Base-by-base conservation (phyloP, 208 protist species). In the Leptomonas seymouri region DNA sequence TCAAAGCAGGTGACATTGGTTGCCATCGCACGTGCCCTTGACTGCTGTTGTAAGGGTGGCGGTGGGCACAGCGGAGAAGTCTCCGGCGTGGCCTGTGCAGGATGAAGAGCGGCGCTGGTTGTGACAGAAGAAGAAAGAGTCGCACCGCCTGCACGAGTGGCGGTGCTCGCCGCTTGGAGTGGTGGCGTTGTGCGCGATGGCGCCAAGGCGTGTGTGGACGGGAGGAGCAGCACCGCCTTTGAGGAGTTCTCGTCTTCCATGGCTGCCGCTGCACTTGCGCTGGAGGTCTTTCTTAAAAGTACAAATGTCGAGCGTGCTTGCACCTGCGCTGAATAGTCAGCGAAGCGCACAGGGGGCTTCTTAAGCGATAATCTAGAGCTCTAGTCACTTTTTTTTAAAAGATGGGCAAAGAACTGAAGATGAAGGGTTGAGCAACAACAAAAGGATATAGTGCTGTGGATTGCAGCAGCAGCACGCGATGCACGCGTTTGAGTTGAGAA, bases 201-300 rank as follows among this genome's bases (percentile, higher is more conserved):
- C 18, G 34, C 41, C 7, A 31, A n/a, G 9, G 42, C 21, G 42
- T 49, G 58, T 16, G 59, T 27, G 3, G 14, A 9, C 9, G 59
- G 45, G 25, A 65, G 31, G 14, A 71, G 56, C 36, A 57, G 23
- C 18, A 76, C 71, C 7, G 71, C 71, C 31, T 41, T 53, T 0
- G 63, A 55, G 11, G 71, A 76, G 30, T 42, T 67, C 42, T 69
- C 63, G 64, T 70, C 63, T 23, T 71, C 63, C 56, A 76, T 71
- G 11, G 23, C 18, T 25, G 55, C 6, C 3, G n/a, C n/a, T n/a
- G n/a, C n/a, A n/a, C n/a, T n/a, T n/a, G n/a, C n/a, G n/a, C n/a
- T n/a, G n/a, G n/a, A n/a, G n/a, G n/a, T n/a, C n/a, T n/a, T n/a
- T n/a, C n/a, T n/a, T n/a, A n/a, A n/a, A n/a, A n/a, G n/a, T n/a